Evolutionary conservation across 768 basidiomycete genomes (phyloP).

Genomic region (Hydnum rufescens): DNA sequence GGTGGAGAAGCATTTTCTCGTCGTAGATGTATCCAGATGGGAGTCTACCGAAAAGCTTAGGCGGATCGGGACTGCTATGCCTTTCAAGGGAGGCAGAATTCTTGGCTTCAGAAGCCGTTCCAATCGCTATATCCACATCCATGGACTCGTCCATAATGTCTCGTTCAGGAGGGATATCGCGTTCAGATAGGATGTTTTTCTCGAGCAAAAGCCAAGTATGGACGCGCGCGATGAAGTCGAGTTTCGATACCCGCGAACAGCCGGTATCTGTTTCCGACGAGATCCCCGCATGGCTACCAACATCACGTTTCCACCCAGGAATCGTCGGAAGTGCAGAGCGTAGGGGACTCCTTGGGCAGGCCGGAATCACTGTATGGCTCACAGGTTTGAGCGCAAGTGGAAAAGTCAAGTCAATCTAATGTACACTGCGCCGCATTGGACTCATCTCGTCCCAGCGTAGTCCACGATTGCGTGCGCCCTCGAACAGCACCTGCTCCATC

Average conservation of each 20-base stretch:
- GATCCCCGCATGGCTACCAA: conserved; percentile 21
- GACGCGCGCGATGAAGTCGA: no score
- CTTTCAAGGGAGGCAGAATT: no score
- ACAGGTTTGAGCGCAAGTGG: conserved; percentile 92
- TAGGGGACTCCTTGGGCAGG: conserved; percentile 44
- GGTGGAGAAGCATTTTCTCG: conserved; percentile 69
- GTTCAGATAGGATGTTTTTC: no score
- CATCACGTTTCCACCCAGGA: conserved; percentile 54
- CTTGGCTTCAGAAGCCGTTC: no score
- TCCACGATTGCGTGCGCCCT: conserved; percentile 94
- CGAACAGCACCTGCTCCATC: conserved; percentile 83
- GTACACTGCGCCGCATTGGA: not conserved
- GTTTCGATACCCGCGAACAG: no score
- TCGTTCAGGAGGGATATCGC: no score
- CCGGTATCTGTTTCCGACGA: not conserved
- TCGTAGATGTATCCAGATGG: conserved; percentile 75
- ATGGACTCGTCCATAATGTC: no score
- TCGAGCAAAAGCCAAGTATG: no score
- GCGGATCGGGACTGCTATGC: no score
- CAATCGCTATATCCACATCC: no score
- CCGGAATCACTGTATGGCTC: conserved; percentile 86
- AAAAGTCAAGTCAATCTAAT: conserved; percentile 34
- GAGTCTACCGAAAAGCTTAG: not conserved
- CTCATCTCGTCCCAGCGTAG: conserved; percentile 22
- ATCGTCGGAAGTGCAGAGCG: conserved; percentile 56